These are phyloP conservation scores for Linnemannia schmuckeri DNA, from an alignment of 192 early-diverging fungal genomes.

Conservation along the genomic window DNA sequence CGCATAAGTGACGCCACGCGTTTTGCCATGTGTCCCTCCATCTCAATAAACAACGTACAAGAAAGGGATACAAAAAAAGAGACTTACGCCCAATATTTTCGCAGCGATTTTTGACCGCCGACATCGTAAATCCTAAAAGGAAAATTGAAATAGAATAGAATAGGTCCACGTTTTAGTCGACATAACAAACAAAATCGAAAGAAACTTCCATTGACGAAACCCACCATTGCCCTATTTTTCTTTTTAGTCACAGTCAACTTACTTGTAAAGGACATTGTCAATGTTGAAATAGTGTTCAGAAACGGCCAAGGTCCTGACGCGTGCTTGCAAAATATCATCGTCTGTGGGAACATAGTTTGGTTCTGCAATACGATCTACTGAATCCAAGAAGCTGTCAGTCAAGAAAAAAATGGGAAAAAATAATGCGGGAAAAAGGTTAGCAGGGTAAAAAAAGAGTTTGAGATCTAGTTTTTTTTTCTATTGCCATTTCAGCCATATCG, in stretches of 20 bases:
- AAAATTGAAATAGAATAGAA: conserved; percentile 26
- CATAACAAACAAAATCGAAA: conserved; percentile 3
- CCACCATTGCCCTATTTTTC: neutral
- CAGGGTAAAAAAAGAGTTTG: neutral
- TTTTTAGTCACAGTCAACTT: neutral
- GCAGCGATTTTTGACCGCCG: conserved; percentile 74
- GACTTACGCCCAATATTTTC: conserved; percentile 76
- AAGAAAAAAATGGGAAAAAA: neutral
- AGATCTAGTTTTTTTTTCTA: neutral
- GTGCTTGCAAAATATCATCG: conserved; percentile 77
- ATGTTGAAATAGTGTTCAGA: conserved; percentile 78
- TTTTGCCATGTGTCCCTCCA: conserved; percentile 6
- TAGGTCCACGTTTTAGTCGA: neutral
- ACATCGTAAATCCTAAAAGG: conserved; percentile 76
- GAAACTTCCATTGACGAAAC: neutral
- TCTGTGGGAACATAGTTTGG: conserved; percentile 71
- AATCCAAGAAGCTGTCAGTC: conserved; percentile 61
- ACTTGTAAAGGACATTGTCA: conserved; percentile 64
- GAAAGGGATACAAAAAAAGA: conserved; percentile 15
- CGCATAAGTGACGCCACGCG: neutral
- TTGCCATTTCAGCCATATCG: neutral
- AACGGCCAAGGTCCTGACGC: conserved; percentile 79
- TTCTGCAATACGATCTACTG: conserved; percentile 64
- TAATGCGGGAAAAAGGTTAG: neutral
- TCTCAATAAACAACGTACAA: neutral